Base-by-base conservation (phyloP, 768 basidiomycete species). In the Collybiopsis luxurians region DNA sequence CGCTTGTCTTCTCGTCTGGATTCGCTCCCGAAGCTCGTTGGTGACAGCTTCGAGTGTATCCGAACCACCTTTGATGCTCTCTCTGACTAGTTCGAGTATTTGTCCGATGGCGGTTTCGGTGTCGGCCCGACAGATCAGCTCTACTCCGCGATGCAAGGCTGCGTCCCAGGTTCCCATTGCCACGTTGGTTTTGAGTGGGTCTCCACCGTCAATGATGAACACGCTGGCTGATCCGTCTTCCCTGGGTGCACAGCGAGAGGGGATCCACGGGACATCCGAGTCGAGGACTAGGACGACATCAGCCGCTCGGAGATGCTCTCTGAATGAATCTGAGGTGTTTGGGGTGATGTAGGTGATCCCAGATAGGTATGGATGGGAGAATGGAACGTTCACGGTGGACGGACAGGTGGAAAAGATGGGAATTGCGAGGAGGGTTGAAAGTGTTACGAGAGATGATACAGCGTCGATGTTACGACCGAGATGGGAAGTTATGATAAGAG, bases 241-340 rank as follows among this genome's bases (percentile, higher is more conserved):
- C 3, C 38, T 63, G 0, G 86, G 84, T 2, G 66, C 71, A 31
- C 78, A 76, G 53, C 79, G 73, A 44, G 64, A 71, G 1, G 82
- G 77, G 26, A 86, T 81, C 84, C 87, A 90, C 0, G 87, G 84
- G 0, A 87, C 70, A 58, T 86, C 85, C 7, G 74, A 75, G 56
- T 90, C 87, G n/a, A 90, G 58, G 17, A 88, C 70, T 10, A 90
- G 68, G 17, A 90, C 75, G 3, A 83, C 78, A 59, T 90, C 89
- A 0, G 86, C 85, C 23, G 69, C 67, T 30, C 71, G 70, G 19
- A 89, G 75, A 49, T 77, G 73, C n/a, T 45, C 43, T 21, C 36
- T 30, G 28, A 46, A 55, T 36, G 43, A 21, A 46, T 55, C 54
- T 1, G 67, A 64, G 26, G 79, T 77, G 45, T 83, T 75, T 2